A percentile compares a stretch with the other conserved stretches of the same genome.
These are phyloP conservation scores for Taiwanofungus camphoratus DNA, from an alignment of 1,284 basidiomycete species.

Conservation along the genomic window DNA sequence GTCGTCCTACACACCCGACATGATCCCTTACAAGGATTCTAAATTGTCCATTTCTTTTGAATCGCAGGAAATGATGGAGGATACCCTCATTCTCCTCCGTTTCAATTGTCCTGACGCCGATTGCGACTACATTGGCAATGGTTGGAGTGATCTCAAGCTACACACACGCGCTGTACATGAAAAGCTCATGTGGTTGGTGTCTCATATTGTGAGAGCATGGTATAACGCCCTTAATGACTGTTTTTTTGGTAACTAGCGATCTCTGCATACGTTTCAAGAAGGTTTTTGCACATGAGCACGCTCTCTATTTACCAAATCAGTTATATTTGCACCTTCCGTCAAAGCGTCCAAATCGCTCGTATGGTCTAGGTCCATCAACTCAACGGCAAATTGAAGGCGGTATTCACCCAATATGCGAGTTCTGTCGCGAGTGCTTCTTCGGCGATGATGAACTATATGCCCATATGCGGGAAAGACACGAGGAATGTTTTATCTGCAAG, in stretches of 20 bases:
- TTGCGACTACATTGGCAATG: slow-evolving; percentile 80
- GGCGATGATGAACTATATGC: slow-evolving; percentile 88
- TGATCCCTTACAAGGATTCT: slow-evolving; percentile 64
- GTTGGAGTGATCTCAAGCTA: slow-evolving; percentile 86
- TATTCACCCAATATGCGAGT: slow-evolving; percentile 83
- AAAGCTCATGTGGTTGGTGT: slow-evolving; percentile 73
- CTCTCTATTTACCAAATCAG: slow-evolving; percentile 69
- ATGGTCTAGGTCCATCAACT: slow-evolving; percentile 29
- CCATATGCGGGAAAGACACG: slow-evolving; percentile 92
- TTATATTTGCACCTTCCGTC: slow-evolving; percentile 80
- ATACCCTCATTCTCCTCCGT: slow-evolving; percentile 85
- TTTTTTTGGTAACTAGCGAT: slow-evolving; percentile 45
- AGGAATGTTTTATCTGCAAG: slow-evolving; percentile 96
- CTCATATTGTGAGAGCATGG: too few species aligned
- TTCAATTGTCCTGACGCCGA: slow-evolving; percentile 81
- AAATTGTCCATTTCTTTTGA: slow-evolving; percentile 86
- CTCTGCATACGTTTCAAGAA: slow-evolving; percentile 90
- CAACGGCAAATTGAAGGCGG: slow-evolving; percentile 63
- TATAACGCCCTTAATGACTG: slow-evolving; percentile 1
- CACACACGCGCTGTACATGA: slow-evolving; percentile 76
- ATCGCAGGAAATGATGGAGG: slow-evolving; percentile 92
- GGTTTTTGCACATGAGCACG: slow-evolving; percentile 94
- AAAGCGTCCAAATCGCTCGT: slow-evolving; percentile 47
- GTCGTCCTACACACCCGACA: slow-evolving; percentile 52
- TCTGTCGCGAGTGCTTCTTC: slow-evolving; percentile 90